Percentiles rank a stretch among this genome's conserved stretches.
Conservation (phyloP, 192 early-diverging fungal genomes). For the Globomyces pollinis-pini region DNA sequence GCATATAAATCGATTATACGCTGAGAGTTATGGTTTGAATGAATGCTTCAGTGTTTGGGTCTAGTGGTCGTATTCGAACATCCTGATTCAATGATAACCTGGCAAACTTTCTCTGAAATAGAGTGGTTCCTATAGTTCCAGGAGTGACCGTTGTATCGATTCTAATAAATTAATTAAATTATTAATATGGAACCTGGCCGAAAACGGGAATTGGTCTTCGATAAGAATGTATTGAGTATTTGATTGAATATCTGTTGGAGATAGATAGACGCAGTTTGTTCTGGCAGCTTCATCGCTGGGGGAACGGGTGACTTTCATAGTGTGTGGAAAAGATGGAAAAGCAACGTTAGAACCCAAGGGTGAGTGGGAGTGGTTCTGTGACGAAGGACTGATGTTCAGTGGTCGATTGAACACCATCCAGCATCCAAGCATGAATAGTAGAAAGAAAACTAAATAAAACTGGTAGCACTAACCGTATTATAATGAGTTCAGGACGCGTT, state of each 20-base stretch:
- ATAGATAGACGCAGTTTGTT: conserved; percentile 74
- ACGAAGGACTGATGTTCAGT: no score
- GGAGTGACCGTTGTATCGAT: conserved; percentile 29
- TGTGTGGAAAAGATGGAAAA: no score
- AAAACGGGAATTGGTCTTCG: conserved; percentile 75
- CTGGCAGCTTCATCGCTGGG: conserved; percentile 36
- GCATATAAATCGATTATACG: conserved; percentile 23
- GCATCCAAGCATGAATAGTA: no score
- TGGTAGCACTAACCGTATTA: no score
- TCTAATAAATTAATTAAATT: conserved; percentile 19
- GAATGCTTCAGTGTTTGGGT: conserved; percentile 44
- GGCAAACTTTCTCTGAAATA: conserved; percentile 60
- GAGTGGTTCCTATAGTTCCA: conserved; percentile 45
- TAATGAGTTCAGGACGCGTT: no score
- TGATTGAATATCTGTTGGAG: conserved; percentile 62
- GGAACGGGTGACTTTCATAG: conserved; percentile 23
- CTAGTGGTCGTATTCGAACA: conserved; percentile 52
- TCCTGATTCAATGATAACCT: conserved; percentile 55
- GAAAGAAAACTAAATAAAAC: no score
- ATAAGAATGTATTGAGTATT: conserved; percentile 63
- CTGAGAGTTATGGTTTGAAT: conserved; percentile 36
- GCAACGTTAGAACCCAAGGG: no score
- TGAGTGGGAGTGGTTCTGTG: no score
- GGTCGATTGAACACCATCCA: no score
- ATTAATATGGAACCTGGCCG: conserved; percentile 49